Evolutionary conservation across 192 early-diverging fungal species (phyloP).

Genomic region (Coemansia sp.): DNA sequence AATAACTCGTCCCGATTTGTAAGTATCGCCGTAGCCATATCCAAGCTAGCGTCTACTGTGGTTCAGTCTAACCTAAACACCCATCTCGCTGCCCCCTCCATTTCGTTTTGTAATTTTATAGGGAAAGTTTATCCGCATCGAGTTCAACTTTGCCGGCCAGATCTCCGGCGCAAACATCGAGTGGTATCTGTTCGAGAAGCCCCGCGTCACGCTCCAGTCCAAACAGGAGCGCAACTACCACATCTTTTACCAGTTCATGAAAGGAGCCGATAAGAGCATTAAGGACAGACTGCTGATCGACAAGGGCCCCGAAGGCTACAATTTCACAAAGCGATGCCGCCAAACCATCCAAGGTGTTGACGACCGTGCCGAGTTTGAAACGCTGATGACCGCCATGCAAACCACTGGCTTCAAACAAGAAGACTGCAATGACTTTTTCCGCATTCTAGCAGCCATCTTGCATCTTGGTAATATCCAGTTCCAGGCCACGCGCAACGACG

Average conservation of each 20-base stretch:
- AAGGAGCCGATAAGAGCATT: constrained; percentile 70
- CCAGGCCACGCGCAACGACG: constrained; percentile 76
- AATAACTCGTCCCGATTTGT: constrained; percentile 98
- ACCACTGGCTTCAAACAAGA: constrained; percentile 78
- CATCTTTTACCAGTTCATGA: constrained; percentile 97
- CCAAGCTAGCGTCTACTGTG: constrained; percentile 27
- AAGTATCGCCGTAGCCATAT: constrained; percentile 46
- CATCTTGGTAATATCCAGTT: constrained; percentile 93
- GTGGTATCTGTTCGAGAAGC: constrained; percentile 96
- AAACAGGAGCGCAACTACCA: constrained; percentile 94
- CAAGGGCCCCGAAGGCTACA: constrained; percentile 73
- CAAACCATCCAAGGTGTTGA: constrained; percentile 92
- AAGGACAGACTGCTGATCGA: constrained; percentile 80
- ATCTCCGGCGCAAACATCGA: constrained; percentile 97
- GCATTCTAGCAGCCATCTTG: constrained; percentile 81
- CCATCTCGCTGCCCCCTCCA: constrained; percentile 11
- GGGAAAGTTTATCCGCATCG: constrained; percentile 98
- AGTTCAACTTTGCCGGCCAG: constrained; percentile 82
- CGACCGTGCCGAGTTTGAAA: constrained; percentile 78
- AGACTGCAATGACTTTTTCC: constrained; percentile 80
- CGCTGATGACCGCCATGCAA: constrained; percentile 72
- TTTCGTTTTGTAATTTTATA: constrained; percentile 9
- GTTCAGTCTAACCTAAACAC: neutral
- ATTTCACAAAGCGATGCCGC: constrained; percentile 79
- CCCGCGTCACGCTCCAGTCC: constrained; percentile 91